Evolutionary conservation across 2,329 filamentous ascomycete genomes (phyloP).

Genomic region (Stenocarpella maydis): DNA sequence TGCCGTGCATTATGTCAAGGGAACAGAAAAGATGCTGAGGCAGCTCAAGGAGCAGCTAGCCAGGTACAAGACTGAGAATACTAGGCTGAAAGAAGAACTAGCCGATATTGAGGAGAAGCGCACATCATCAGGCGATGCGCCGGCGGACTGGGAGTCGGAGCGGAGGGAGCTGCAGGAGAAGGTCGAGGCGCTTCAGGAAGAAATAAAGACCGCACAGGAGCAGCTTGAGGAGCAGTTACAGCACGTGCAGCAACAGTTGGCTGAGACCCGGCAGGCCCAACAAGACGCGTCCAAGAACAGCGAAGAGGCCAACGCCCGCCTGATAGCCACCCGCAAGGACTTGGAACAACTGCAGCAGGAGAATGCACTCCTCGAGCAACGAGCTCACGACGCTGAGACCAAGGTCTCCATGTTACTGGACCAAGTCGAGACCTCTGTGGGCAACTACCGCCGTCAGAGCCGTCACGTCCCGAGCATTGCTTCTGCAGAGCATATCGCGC

Average conservation of each 20-base stretch:
- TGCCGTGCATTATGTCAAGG: slow-evolving; percentile 96
- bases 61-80: slow-evolving; percentile 88
- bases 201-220: slow-evolving; percentile 70
- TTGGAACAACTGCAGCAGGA: slow-evolving; percentile 85
- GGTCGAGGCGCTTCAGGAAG: slow-evolving; percentile 73
- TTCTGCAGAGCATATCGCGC: slow-evolving; percentile 53
- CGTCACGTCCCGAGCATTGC: slow-evolving; percentile 63
- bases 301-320: slow-evolving; percentile 62
- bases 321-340: slow-evolving; percentile 69
- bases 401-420: slow-evolving; percentile 93
- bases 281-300: slow-evolving; percentile 67
- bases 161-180: slow-evolving; percentile 71
- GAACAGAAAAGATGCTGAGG: slow-evolving; percentile 98
- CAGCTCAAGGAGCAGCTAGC: slow-evolving; percentile 98
- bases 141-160: slow-evolving; percentile 78
- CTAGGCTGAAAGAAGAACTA: slow-evolving; percentile 83
- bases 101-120: slow-evolving; percentile 66
- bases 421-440: slow-evolving; percentile 92
- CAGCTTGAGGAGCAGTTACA: slow-evolving; percentile 77
- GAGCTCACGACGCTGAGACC: slow-evolving; percentile 88
- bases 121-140: slow-evolving; percentile 49
- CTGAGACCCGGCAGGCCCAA: slow-evolving; percentile 71
- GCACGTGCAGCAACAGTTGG: slow-evolving; percentile 74
- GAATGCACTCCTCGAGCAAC: slow-evolving; percentile 81
- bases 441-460: slow-evolving; percentile 87